phyloP scores from a whole-genome alignment of 2,329 filamentous ascomycete genomes.

The Ambrosiella xylebori region DNA sequence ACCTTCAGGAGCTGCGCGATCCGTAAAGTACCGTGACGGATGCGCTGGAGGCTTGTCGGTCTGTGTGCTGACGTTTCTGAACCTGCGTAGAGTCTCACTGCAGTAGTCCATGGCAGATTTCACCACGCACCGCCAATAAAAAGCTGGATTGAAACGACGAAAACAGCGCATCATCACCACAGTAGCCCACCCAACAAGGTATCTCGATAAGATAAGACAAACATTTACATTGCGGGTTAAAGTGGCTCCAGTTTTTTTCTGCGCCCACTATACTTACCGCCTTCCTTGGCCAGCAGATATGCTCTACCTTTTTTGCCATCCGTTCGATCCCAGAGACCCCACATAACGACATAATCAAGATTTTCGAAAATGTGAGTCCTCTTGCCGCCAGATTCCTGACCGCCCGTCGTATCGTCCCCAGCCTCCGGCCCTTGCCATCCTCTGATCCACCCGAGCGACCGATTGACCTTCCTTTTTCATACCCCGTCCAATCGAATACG shows the following conservation, averaged over 20 bases:
- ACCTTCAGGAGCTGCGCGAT: too few species aligned
- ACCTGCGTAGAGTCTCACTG: background rate
- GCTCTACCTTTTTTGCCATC: constrained; percentile 7
- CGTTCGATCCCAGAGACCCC: constrained; percentile 3
- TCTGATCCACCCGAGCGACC: background rate
- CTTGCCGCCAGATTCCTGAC: background rate
- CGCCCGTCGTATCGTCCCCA: background rate
- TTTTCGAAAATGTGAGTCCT: constrained; percentile 7
- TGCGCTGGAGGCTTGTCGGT: background rate
- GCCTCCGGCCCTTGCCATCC: background rate
- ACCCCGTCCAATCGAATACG: background rate
- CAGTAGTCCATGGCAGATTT: background rate
- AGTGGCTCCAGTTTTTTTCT: background rate
- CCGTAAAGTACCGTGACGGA: too few species aligned
- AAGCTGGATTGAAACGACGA: background rate
- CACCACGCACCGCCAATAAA: background rate
- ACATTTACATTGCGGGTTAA: background rate
- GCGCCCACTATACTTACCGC: constrained; percentile 3
- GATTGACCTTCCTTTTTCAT: background rate
- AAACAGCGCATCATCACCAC: too few species aligned
- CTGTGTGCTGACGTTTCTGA: background rate
- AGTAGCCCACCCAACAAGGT: background rate
- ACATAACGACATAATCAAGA: constrained; percentile 11
- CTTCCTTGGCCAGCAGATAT: background rate
- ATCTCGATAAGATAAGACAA: constrained; percentile 2